phyloP scores from a whole-genome alignment of 129 eudicot species.

The carrot (Daucus carota) region DNA sequence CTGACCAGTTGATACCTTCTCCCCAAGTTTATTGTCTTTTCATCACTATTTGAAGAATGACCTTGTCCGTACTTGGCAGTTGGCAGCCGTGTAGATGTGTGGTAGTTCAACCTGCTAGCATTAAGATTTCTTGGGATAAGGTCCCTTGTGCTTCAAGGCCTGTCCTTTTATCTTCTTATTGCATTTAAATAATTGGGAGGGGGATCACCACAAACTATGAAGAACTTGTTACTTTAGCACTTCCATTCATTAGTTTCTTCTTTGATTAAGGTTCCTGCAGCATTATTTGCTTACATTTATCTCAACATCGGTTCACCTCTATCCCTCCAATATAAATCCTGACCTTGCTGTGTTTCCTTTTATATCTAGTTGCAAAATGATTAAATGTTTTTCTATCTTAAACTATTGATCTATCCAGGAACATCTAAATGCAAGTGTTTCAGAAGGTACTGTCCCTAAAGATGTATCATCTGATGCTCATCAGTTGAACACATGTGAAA shows the following conservation, averaged over 20 bases:
- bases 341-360: background rate
- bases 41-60: background rate
- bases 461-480: conserved; percentile 38
- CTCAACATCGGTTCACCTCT: background rate
- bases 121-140: background rate
- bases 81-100: background rate
- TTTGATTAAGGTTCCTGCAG: background rate
- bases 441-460: conserved; percentile 24
- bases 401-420: conserved; percentile 38
- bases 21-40: background rate
- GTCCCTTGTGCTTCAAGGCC: background rate
- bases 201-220: background rate
- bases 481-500: conserved; percentile 38
- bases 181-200: background rate
- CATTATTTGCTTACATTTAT: background rate
- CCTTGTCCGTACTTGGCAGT: background rate
- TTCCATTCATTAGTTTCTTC: background rate
- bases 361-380: background rate
- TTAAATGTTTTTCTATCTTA: conserved; percentile 4
- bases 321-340: background rate
- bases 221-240: background rate
- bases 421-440: conserved; percentile 31
- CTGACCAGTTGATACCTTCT: background rate
- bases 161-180: background rate
- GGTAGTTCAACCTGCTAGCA: background rate